phyloP scores from a whole-genome alignment of 306 rosid species.

The Prosopis cineraria region DNA sequence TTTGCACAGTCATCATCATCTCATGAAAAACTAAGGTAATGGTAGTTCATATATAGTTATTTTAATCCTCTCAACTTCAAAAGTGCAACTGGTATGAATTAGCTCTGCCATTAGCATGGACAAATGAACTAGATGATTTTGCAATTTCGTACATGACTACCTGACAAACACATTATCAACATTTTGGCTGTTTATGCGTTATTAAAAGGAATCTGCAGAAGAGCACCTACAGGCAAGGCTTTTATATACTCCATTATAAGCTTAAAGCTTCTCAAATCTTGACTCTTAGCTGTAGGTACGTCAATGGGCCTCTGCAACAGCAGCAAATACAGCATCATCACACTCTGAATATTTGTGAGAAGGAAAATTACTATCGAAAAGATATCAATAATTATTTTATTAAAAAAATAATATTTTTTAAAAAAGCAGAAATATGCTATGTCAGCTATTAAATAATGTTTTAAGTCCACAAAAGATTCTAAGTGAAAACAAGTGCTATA shows the following conservation, averaged over 20 bases:
- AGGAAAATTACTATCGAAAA: neutral
- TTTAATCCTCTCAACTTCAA: conserved; percentile 15
- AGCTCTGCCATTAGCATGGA: neutral
- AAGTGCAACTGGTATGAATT: neutral
- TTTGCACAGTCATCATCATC: no score
- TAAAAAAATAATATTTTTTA: no score
- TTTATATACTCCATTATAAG: conserved; percentile 89
- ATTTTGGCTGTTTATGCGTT: conserved; percentile 11
- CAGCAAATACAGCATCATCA: conserved; percentile 44
- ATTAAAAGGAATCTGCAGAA: conserved; percentile 2
- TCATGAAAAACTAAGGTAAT: no score
- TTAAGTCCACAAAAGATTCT: neutral
- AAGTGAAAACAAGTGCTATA: neutral
- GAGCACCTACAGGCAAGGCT: conserved; percentile 86
- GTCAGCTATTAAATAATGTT: neutral
- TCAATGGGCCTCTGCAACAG: conserved; percentile 71
- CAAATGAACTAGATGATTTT: conserved; percentile 21
- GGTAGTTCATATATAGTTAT: neutral
- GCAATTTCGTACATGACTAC: conserved; percentile 7
- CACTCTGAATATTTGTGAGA: neutral
- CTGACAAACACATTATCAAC: conserved; percentile 21
- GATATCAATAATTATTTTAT: no score
- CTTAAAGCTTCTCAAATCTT: conserved; percentile 92
- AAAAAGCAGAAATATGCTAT: neutral
- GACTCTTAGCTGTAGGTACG: conserved; percentile 48